phyloP scores from a whole-genome alignment of 306 rosid species.

The Cotoneaster glaucophyllus region DNA sequence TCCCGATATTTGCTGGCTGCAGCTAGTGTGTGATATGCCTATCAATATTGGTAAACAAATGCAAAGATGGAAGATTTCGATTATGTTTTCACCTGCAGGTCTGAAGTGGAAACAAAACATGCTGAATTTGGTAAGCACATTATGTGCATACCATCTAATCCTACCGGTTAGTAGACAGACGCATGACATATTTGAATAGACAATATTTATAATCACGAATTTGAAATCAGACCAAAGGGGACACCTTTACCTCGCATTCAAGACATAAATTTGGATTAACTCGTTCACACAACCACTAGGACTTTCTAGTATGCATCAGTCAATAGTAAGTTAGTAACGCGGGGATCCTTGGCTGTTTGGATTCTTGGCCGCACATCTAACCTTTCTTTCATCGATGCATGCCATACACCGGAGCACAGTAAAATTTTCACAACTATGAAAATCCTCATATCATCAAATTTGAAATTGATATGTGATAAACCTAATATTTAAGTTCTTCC shows the following conservation, averaged over 20 bases:
- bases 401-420: neutral
- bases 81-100: neutral
- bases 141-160: neutral
- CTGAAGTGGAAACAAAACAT: neutral
- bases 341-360: neutral
- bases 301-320: neutral
- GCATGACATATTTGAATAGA: neutral
- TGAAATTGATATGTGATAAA: neutral
- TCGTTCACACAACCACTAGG: too few species aligned
- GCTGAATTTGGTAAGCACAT: neutral
- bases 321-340: neutral
- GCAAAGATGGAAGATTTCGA: neutral
- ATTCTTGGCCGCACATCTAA: too few species aligned
- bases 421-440: neutral
- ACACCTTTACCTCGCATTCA: neutral
- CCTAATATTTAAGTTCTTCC: too few species aligned
- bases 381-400: neutral
- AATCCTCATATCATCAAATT: neutral
- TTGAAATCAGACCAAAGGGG: neutral
- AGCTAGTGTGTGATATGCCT: neutral
- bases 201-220: neutral
- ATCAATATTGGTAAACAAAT: neutral
- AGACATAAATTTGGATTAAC: neutral
- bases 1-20: neutral
- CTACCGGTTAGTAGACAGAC: neutral